Conservation (phyloP, 441 rosid species). For the Erysimum cheiri region DNA sequence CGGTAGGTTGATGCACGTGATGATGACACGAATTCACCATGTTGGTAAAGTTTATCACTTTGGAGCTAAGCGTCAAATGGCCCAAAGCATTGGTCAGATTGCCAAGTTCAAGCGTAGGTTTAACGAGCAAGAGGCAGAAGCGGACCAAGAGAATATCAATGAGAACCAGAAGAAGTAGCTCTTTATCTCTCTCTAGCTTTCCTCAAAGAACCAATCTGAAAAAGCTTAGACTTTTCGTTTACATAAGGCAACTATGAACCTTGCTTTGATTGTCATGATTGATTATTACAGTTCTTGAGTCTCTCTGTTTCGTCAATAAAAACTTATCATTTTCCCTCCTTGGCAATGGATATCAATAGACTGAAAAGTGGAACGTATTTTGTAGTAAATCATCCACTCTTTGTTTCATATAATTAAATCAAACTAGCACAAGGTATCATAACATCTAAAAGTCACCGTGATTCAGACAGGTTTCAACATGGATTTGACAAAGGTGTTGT, state of each 20-base stretch:
- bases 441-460: neutral
- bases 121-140: constrained; percentile 61
- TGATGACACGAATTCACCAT: constrained; percentile 89
- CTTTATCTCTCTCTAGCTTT: neutral
- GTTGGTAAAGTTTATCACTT: constrained; percentile 89
- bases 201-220: no score
- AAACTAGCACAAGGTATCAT: constrained; percentile 1
- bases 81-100: constrained; percentile 81
- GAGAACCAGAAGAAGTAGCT: constrained; percentile 34
- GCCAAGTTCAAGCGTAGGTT: constrained; percentile 86
- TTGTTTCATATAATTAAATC: constrained; percentile 1
- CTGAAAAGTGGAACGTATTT: neutral
- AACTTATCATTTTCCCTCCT: neutral
- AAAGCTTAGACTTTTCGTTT: constrained; percentile 11
- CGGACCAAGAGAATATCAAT: constrained; percentile 14
- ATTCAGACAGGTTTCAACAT: constrained; percentile 9
- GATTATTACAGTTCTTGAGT: constrained; percentile 10
- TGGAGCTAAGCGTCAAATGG: constrained; percentile 89
- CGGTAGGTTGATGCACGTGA: constrained; percentile 84
- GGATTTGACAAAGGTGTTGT: neutral
- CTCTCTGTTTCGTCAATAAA: constrained; percentile 1
- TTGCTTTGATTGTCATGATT: constrained; percentile 20
- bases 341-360: neutral
- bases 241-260: constrained; percentile 25
- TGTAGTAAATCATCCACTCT: neutral